Evolutionary conservation across 1,284 basidiomycete species (phyloP).

Genomic region (Heterobasidion parviporum): DNA sequence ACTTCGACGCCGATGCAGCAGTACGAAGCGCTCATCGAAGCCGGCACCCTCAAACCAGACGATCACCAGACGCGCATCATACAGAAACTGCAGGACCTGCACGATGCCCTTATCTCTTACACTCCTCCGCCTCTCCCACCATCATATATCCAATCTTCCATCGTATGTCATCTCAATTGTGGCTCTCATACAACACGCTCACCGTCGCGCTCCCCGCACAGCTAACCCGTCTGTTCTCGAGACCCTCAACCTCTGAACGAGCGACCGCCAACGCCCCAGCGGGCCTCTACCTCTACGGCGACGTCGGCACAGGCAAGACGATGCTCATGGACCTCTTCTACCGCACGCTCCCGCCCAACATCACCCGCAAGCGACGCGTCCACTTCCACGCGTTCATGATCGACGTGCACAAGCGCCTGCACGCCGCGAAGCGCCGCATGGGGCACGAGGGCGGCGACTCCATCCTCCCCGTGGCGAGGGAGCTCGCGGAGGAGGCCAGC

Average conservation of each 20-base stretch:
- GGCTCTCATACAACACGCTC: too few species aligned
- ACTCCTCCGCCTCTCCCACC: slow-evolving; percentile 50
- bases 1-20: slow-evolving; percentile 42
- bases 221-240: slow-evolving; percentile 62
- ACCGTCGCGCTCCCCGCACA: slow-evolving; percentile 15
- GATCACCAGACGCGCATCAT: slow-evolving; percentile 83
- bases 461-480: slow-evolving; percentile 82
- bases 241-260: slow-evolving; percentile 22
- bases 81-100: slow-evolving; percentile 71
- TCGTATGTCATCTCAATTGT: slow-evolving; percentile 27
- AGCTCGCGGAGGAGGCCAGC: slow-evolving; percentile 78
- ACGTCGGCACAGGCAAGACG: slow-evolving; percentile 94
- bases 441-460: slow-evolving; percentile 74
- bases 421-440: slow-evolving; percentile 66
- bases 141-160: slow-evolving; percentile 30
- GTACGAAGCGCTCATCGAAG: slow-evolving; percentile 70
- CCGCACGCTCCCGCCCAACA: slow-evolving; percentile 74
- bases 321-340: slow-evolving; percentile 99
- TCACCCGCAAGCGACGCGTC: slow-evolving; percentile 76
- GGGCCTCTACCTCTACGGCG: slow-evolving; percentile 94
- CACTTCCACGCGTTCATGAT: slow-evolving; percentile 99
- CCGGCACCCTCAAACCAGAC: slow-evolving; percentile 72
- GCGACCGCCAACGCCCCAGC: slow-evolving; percentile 53
- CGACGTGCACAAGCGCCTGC: slow-evolving; percentile 92
- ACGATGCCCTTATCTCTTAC: slow-evolving; percentile 70